Base-by-base conservation (phyloP, 805 yeast genomes). In the Nakazawaea wickerhamii region DNA sequence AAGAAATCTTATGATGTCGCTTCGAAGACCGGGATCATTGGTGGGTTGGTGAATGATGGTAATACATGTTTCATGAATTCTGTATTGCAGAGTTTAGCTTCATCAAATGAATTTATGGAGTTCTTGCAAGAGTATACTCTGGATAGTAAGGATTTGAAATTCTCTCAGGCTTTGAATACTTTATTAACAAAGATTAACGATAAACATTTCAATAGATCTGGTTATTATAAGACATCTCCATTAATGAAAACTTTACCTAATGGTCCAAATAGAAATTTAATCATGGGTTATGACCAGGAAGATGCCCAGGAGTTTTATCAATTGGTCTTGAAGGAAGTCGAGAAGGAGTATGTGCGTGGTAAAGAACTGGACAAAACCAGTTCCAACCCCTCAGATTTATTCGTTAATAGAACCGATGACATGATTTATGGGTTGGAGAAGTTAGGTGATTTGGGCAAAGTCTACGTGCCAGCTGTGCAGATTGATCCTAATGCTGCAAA, bases 261-360 rank as follows among this genome's bases (percentile, higher is more conserved):
- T 54, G 84, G 87, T 0, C 90, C 93, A 11, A 81, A 80, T 51
- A 84, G 79, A 55, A 82, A 81, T 56, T 74, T 88, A 46, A 79
- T 89, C 52, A 62, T 79, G 43, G 93, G 96, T 1, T 87, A 87
- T 57, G 88, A 86, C 55, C 98, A 90, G 63, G 96, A 90, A 60
- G 98, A 90, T 64, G 97, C 97, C 0, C 96, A 90, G 61, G 98
- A 90, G 59, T 90, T 90, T 55, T 90, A 90, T 65, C 97, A 90
- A 58, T 71, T 81, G 40, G 73, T 84, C 2, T 68, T 85, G 71
- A 70, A 75, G 32, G 77, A 82, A 44, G 64, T 85, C 25, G 95
- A 85, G 54, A 66, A 66, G 31, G 85, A 81, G 43, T 59, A 64
- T 59, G 37, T 30, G n/a, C 11, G 31, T n/a, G 7, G 31, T 15